Conservation (phyloP, 208 protist genomes). For the Crithidia bombi region DNA sequence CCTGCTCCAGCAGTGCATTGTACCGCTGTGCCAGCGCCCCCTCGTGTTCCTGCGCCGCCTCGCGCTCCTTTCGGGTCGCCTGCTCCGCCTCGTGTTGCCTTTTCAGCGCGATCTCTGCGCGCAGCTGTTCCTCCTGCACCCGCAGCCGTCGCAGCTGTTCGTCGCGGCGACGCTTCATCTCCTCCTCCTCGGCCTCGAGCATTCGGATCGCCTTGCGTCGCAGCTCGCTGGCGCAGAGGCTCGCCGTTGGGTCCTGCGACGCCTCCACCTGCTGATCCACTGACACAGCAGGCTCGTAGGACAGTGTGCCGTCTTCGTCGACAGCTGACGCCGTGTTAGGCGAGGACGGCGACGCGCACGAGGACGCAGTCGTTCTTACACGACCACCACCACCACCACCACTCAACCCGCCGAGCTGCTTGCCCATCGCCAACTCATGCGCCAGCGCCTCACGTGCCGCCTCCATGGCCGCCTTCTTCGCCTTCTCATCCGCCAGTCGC, state of each 20-base stretch:
- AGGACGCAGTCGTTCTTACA: neutral
- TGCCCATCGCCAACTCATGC: conserved; percentile 51
- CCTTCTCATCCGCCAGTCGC: conserved; percentile 34
- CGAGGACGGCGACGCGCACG: neutral
- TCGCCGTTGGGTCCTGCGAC: conserved; percentile 1
- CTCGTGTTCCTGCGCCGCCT: conserved; percentile 44
- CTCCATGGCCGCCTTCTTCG: conserved; percentile 48
- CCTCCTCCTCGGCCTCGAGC: conserved; percentile 70
- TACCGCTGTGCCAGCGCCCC: conserved; percentile 38
- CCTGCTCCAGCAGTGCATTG: conserved; percentile 40
- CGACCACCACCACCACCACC: neutral
- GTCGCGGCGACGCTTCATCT: conserved; percentile 46
- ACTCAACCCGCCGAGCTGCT: conserved; percentile 8
- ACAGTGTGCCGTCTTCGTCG: conserved; percentile 27
- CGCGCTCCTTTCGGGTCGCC: conserved; percentile 41
- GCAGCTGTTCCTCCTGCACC: conserved; percentile 43
- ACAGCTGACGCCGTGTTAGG: conserved; percentile 6
- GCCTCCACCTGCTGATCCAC: conserved; percentile 16
- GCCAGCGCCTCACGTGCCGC: conserved; percentile 65
- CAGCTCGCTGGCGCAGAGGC: conserved; percentile 32
- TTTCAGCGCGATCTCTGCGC: conserved; percentile 43
- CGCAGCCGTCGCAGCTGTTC: conserved; percentile 36
- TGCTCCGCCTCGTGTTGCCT: conserved; percentile 61
- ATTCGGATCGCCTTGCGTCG: conserved; percentile 73
- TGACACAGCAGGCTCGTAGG: conserved; percentile 31